Evolutionary conservation across 2,329 filamentous ascomycete species (phyloP), one percentile per base, ranked within the genome.

Genomic region (Sclerotinia minor): DNA sequence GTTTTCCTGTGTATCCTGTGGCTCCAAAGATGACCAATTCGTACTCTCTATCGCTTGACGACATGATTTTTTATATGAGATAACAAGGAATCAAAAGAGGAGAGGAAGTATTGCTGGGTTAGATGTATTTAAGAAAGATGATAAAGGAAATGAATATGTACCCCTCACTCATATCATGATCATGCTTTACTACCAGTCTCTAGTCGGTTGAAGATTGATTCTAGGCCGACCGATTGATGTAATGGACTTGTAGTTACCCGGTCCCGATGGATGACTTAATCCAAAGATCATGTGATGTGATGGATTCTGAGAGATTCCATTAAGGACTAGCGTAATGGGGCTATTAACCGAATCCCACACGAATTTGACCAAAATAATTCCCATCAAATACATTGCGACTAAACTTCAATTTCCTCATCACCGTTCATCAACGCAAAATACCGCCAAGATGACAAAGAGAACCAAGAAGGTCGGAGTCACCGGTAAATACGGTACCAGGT

Each of bases 381-480:
- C 69, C 63, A 69, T 71, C 70, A 58, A 65, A 69, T 64, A 54
- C 52, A 21, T 47, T 64, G 60, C 65, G 57, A 70, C 69, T 66
- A 41, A 71, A 68, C 60, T 63, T 67, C 65, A 72, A 68, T 68
- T 69, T 67, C 71, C 58, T 44, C 61, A 65, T 61, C 58, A 69
- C 63, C 63, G 70, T 73, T 72, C 71, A 73, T 76, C 72, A 74
- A 72, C 73, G 70, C 75, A 76, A 74, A 72, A 69, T 72, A 70
- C 80, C 80, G 83, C 82, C 86, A 92, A 89, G 84, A 95, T 95
- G 91, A 92, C 92, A 82, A 94, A 95, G 89, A 89, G 92, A 86
- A 96, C 92, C 76, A 96, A 92, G 91, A 96, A 97, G 91, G 93
- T 96, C 89, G 92, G 92, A 83, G 94, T 97, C 83, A 97, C 94